These are phyloP conservation scores for Aspergillus piperis DNA, from an alignment of 2,329 filamentous ascomycete genomes.

Conservation along the genomic window DNA sequence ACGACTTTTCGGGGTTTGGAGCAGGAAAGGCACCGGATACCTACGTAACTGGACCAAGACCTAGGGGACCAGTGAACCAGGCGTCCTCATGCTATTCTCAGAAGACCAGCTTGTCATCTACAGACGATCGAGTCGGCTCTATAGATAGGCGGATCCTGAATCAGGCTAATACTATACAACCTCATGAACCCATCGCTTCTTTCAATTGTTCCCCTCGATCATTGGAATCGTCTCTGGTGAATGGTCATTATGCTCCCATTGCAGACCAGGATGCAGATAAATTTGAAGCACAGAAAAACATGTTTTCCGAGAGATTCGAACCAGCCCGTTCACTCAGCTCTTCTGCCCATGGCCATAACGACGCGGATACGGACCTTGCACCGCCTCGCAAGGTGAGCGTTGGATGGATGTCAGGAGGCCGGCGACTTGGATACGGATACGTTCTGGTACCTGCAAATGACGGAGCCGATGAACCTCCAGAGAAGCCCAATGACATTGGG, in stretches of 20 bases:
- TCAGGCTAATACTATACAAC: background rate
- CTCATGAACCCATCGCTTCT: background rate
- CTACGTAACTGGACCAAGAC: slow-evolving; percentile 5
- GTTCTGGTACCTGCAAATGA: slow-evolving; percentile 33
- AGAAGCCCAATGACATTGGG: background rate
- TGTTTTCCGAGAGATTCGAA: slow-evolving; percentile 37
- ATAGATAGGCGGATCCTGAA: background rate
- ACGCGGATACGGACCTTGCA: slow-evolving; percentile 1
- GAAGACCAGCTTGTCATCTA: slow-evolving; percentile 20
- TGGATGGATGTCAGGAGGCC: slow-evolving; percentile 46
- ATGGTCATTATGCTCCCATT: background rate
- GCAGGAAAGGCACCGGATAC: background rate
- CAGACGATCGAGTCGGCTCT: background rate
- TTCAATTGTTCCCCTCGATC: background rate
- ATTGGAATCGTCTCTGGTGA: background rate
- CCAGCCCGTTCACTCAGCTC: slow-evolving; percentile 13
- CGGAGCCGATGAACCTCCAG: slow-evolving; percentile 8
- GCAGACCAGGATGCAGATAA: slow-evolving; percentile 2
- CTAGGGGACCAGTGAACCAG: slow-evolving; percentile 14
- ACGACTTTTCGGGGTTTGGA: background rate
- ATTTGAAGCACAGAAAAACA: slow-evolving; percentile 27
- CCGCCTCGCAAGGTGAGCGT: slow-evolving; percentile 39
- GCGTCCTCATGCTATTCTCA: slow-evolving; percentile 32
- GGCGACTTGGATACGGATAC: slow-evolving; percentile 44
- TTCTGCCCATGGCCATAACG: background rate